Evolutionary conservation across 257 asterid species (phyloP), one percentile per base, ranked within the genome.

Genomic region (Verbena officinalis): DNA sequence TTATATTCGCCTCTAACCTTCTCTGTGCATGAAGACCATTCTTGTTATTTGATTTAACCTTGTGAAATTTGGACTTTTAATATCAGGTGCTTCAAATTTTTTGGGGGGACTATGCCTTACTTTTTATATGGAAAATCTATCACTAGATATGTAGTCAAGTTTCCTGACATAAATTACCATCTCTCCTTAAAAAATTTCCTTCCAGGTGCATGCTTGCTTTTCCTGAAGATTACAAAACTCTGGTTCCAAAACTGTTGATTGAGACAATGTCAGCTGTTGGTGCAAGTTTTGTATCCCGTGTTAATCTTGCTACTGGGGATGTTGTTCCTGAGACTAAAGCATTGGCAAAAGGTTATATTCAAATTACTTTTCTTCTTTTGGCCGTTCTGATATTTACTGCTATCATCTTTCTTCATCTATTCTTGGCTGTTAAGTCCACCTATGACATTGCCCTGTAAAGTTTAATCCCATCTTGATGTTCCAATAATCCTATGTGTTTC

Each of bases 261-360:
- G 99, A 90, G 75, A 70, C 88, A 70, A 84, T 94, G 96, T 75
- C 84, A 66, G 58, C 88, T 68, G 72, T 86, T 69, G 76, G 83
- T 70, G 67, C 88, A 72, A 85, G 90, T 76, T 94, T 88, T 78
- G 80, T 87, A 65, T 79, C 95, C 76, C 96, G 86, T 61, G 64
- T 91, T 71, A 94, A 94, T 78, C 86, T 88, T 82, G 96, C 96
- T 69, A 81, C 89, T 44, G 99, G 96, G 12, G 90, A 83, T 68
- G 96, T 78, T 62, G 88, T 88, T 73, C 95, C 97, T 54, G 97
- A 94, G 90, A 94, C 99, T 30, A 94, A 79, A 83, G 79, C 96
- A 45, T 59, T 94, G 83, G 89, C 77, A 27, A 94, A 94, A 86
- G 99, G 99, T 88, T 64, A 63, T 46, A 56, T 69, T 55, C 30